Evolutionary conservation across 2,329 filamentous ascomycete species (phyloP).

Genomic region (Paracoccidioides brasiliensis): DNA sequence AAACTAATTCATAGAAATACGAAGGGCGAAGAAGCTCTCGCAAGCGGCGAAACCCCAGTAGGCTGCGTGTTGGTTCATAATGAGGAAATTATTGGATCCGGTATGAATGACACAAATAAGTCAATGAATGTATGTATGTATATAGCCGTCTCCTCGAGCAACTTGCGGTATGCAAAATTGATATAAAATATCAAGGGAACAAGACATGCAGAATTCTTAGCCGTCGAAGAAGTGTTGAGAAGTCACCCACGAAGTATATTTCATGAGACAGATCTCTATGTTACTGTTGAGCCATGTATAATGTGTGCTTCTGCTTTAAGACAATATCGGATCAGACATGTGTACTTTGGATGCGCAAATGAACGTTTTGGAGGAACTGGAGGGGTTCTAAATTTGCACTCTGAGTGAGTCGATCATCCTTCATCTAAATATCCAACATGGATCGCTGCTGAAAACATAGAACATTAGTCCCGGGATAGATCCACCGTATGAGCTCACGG

Average conservation of each 20-base stretch:
- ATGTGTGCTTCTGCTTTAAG: conserved; percentile 93
- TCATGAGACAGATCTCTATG: conserved; percentile 68
- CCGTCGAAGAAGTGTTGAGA: conserved; percentile 53
- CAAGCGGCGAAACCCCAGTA: conserved; percentile 84
- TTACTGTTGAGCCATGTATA: conserved; percentile 95
- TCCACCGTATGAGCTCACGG: conserved; percentile 65
- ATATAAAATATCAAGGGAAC: conserved; percentile 49
- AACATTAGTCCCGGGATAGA: conserved; percentile 52
- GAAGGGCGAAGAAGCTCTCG: conserved; percentile 72
- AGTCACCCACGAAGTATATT: conserved; percentile 56
- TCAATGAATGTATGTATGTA: conserved; percentile 51
- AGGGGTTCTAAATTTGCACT: conserved; percentile 78
- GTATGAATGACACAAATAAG: conserved; percentile 95
- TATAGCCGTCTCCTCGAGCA: too few species aligned
- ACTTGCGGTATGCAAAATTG: neutral
- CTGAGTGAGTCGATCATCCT: conserved; percentile 37
- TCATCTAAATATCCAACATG: neutral
- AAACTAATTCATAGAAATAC: conserved; percentile 1
- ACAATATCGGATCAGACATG: conserved; percentile 74
- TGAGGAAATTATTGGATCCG: conserved; percentile 65
- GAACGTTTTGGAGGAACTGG: conserved; percentile 96
- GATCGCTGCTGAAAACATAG: conserved; percentile 4
- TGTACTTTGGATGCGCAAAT: conserved; percentile 91
- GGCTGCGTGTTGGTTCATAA: conserved; percentile 85
- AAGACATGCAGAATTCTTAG: conserved; percentile 89